Conservation (phyloP, 345 rosid genomes). For the Ceriops decandra region DNA sequence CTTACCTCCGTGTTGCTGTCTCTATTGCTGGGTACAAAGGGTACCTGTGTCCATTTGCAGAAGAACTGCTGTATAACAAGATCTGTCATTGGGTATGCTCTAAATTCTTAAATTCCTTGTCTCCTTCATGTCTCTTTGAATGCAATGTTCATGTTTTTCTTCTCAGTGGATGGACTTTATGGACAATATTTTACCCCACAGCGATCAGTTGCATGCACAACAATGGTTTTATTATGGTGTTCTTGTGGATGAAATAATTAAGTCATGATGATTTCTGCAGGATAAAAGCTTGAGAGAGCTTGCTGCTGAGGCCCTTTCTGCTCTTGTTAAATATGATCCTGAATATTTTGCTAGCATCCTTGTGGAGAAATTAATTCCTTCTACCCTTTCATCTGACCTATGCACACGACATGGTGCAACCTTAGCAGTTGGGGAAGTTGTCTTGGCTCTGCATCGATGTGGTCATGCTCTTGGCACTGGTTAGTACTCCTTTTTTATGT, state of each 20-base stretch:
- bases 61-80: conserved; percentile 75
- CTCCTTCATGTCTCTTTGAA: neutral
- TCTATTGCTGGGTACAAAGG: conserved; percentile 77
- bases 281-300: conserved; percentile 93
- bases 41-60: conserved; percentile 81
- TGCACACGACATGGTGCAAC: conserved; percentile 95
- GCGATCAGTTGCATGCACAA: too few relatives aligned
- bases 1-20: conserved; percentile 81
- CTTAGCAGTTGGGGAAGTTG: conserved; percentile 79
- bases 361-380: conserved; percentile 69
- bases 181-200: too few relatives aligned
- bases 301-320: conserved; percentile 80
- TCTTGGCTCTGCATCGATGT: conserved; percentile 63
- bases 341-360: conserved; percentile 58
- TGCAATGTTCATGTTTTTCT: neutral
- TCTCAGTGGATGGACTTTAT: too few relatives aligned
- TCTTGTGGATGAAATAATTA: neutral
- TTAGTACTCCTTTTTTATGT: conserved; percentile 33
- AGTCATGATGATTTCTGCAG: conserved; percentile 32
- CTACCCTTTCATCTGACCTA: conserved; percentile 84
- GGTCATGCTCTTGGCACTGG: conserved; percentile 56
- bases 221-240: conserved; percentile 3
- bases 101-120: conserved; percentile 10
- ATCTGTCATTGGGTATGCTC: conserved; percentile 93
- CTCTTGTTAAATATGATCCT: conserved; percentile 79